Base-by-base conservation (phyloP, 495 filamentous ascomycete species). In the Penicillium diatomitis region DNA sequence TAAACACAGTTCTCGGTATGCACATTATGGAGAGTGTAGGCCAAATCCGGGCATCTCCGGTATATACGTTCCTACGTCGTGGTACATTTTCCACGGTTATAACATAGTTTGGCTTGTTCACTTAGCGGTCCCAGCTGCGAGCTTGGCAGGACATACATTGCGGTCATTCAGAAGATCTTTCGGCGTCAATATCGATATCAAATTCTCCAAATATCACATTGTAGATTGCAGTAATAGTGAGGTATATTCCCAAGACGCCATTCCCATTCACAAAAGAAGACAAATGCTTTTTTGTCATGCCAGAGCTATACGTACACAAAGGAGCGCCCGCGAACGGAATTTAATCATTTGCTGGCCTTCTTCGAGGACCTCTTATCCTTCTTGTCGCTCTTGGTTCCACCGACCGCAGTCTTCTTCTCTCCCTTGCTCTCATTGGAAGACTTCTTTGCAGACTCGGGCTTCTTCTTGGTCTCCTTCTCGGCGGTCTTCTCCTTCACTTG, bases 311-410 rank as follows among this genome's bases (percentile, higher is more conserved):
- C 50, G 55, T 52, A 62, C 48, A 59, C 53, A 59, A 41, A 52
- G 41, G 48, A 63, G 20, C 20, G 20, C 20, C 20, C 46, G 51
- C 45, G 60, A 48, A 56, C 11, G 38, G 48, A 20, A 33, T 60
- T 40, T 44, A 46, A 50, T 66, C 55, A 65, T 66, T 72, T 74
- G 51, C 38, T 53, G 31, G 58, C 52, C 58, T 72, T 72, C 65
- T 68, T 72, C 38, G 51, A 34, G 31, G 62, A 43, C 50, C 67
- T 66, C 52, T 62, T 65, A 32, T 62, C 64, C 32, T 54, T 51
- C 53, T 59, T 53, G 32, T 50, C 48, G 5, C 32, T 44, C 46
- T 56, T 55, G 32, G 55, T 60, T 1, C 4, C 28, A 27, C 32
- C 32, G 9, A 30, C 32, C 40, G 52, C 52, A n/a, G 56, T 49